Evolutionary conservation across 106 monocot species (phyloP).

Genomic region (Dendrobium nobile): DNA sequence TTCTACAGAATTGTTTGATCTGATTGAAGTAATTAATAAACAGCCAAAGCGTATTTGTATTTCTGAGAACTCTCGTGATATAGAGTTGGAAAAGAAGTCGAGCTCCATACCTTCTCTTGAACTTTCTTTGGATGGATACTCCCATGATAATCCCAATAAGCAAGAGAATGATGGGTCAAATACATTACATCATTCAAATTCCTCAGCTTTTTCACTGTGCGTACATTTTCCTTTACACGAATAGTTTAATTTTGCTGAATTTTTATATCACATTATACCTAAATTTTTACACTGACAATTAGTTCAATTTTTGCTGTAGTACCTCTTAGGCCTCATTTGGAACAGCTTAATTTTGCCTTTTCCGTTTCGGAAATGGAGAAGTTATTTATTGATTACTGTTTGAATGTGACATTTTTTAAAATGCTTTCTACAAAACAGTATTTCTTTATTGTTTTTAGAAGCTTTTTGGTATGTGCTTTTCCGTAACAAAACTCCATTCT

Average conservation of each 20-base stretch:
- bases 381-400: no score
- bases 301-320: not conserved
- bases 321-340: not conserved
- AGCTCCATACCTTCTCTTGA: constrained; percentile 29
- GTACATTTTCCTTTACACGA: constrained; percentile 9
- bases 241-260: not conserved
- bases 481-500: no score
- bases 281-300: not conserved
- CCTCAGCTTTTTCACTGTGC: constrained; percentile 73
- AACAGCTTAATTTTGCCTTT: no score
- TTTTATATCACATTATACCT: not conserved
- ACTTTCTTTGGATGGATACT: constrained; percentile 47
- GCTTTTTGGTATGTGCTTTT: no score
- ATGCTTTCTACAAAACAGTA: no score
- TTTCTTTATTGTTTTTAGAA: no score
- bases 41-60: constrained; percentile 4
- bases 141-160: constrained; percentile 11
- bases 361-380: no score
- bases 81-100: not conserved
- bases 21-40: constrained; percentile 23
- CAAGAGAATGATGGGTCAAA: constrained; percentile 31
- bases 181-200: constrained; percentile 58
- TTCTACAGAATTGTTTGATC: constrained; percentile 27
- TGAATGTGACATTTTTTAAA: no score
- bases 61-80: not conserved